These are phyloP conservation scores for Tuber aestivum DNA, from an alignment of 495 filamentous ascomycete species.

Conservation along the genomic window DNA sequence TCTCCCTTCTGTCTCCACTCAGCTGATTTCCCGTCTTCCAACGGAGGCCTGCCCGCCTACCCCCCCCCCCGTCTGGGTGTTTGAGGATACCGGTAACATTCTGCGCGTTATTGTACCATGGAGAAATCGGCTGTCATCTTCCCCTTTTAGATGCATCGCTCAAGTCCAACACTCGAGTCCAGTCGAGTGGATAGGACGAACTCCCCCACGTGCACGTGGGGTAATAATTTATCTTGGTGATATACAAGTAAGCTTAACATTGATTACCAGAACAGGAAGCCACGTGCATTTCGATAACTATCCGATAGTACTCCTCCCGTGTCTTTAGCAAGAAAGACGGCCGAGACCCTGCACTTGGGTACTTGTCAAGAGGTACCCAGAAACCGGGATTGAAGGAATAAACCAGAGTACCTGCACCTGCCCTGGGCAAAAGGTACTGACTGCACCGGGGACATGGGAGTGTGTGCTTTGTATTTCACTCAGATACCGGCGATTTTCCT, in stretches of 20 bases:
- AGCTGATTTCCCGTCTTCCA: neutral
- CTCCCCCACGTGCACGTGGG: constrained; percentile 2
- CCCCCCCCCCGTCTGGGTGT: neutral
- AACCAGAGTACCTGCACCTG: no score
- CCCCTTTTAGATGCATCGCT: neutral
- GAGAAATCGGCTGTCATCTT: neutral
- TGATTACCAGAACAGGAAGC: neutral
- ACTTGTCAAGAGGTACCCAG: neutral
- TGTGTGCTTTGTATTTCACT: neutral
- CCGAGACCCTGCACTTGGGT: neutral
- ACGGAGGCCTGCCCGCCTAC: neutral
- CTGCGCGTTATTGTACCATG: neutral
- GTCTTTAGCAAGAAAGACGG: neutral
- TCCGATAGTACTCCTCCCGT: neutral
- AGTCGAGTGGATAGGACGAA: neutral
- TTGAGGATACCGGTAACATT: neutral
- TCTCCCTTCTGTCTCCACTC: neutral
- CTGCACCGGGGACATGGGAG: neutral
- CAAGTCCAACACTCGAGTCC: neutral
- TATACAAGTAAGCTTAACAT: neutral
- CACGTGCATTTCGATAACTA: neutral
- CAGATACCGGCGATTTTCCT: no score
- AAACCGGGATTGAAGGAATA: no score
- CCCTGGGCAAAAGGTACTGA: neutral
- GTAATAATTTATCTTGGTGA: neutral